Base-by-base conservation (phyloP, 2,329 filamentous ascomycete species). In the Talaromyces sp. region DNA sequence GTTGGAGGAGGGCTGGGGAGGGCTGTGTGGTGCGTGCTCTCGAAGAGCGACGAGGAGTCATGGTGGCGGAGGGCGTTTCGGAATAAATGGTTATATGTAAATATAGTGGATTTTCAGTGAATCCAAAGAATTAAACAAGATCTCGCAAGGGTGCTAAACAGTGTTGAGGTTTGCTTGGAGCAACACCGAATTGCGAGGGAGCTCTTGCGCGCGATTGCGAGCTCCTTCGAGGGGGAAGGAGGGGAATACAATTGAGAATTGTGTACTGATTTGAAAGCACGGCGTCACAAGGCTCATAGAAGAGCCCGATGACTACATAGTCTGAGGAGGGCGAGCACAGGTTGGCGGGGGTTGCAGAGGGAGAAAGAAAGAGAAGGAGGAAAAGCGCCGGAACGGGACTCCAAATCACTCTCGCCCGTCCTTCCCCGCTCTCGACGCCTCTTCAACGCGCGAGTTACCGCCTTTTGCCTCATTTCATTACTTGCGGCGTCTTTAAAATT, bases 41-140 rank as follows among this genome's bases (percentile, higher is more conserved):
- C 75, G 92, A 94, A 69, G 92, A 96, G 73, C 93, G 90, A 77
- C 93, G 88, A 72, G 89, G 90, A 70, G 88, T 82, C 81, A 84
- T 84, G 68, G 69, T 65, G 62, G 56, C 51, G 47, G 29, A n/a
- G 19, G 24, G 40, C 37, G 44, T 27, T 27, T 52, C 37, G 30
- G 30, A 58, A 47, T 42, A 40, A 47, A 54, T 36, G 27, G 51
- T 46, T 52, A 52, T 30, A 46, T 22, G 30, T 11, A 55, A 55
- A 43, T 47, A 55, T 49, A 55, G 55, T 47, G 52, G 35, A 36
- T 39, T 19, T 42, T 37, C 44, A 42, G 29, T 44, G 41, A 27
- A 59, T 49, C 14, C 35, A 30, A 42, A 36, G 37, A 16, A 49
- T 49, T 46, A 10, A 29, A 52, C n/a, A 16, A 22, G 20, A 33